phyloP scores from a whole-genome alignment of 2,329 filamentous ascomycete species.

The Albifimbria verrucaria region DNA sequence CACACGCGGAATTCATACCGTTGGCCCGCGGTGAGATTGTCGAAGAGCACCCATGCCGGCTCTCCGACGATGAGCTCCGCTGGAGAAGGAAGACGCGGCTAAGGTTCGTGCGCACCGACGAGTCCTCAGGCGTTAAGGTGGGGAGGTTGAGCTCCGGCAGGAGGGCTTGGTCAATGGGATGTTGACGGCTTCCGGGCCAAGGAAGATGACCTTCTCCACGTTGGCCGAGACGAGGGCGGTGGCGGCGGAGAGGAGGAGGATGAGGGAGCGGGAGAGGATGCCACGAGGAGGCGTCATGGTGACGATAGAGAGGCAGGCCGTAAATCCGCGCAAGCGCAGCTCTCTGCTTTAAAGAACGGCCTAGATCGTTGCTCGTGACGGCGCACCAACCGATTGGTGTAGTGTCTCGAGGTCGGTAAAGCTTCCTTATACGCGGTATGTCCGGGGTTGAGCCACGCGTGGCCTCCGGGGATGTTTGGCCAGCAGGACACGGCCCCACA shows the following conservation, averaged over 20 bases:
- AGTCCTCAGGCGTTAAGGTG: slow-evolving; percentile 56
- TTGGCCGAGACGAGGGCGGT: slow-evolving; percentile 54
- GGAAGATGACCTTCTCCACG: slow-evolving; percentile 88
- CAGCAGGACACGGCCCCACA: too few relatives aligned
- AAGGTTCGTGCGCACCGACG: slow-evolving; percentile 60
- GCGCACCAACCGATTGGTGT: too few relatives aligned
- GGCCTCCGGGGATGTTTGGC: too few relatives aligned
- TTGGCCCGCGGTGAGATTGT: slow-evolving; percentile 64
- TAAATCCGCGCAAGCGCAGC: too few relatives aligned
- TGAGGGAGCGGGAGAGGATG: slow-evolving; percentile 3
- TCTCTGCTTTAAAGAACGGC: too few relatives aligned
- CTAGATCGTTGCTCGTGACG: too few relatives aligned
- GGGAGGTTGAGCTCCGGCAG: slow-evolving; percentile 59
- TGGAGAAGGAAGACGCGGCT: slow-evolving; percentile 62
- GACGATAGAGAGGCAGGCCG: too few relatives aligned
- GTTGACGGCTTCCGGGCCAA: slow-evolving; percentile 59
- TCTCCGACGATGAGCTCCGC: slow-evolving; percentile 45
- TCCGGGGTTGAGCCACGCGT: too few relatives aligned
- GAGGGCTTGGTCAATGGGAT: slow-evolving; percentile 41
- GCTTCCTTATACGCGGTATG: too few relatives aligned
- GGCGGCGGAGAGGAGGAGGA: slow-evolving; percentile 12
- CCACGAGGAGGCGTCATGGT: too few relatives aligned
- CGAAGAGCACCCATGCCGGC: slow-evolving; percentile 76
- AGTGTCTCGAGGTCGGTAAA: too few relatives aligned
- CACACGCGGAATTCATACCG: slow-evolving; percentile 91